Percentiles rank a stretch among this genome's conserved stretches.
phyloP scores from a whole-genome alignment of 331 rosid genomes.

The Dryas integrifolia region DNA sequence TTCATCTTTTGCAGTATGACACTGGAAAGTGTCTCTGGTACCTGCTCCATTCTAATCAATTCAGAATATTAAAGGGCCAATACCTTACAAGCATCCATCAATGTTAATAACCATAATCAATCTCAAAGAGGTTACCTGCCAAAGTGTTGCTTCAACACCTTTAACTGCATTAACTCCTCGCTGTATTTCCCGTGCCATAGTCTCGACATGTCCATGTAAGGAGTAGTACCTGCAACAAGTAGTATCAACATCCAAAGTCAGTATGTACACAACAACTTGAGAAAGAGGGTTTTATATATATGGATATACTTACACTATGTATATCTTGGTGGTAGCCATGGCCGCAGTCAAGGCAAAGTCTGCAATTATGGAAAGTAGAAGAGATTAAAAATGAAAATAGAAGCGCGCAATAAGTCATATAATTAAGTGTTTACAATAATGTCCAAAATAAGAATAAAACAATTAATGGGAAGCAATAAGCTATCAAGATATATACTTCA shows the following conservation, averaged over 20 bases:
- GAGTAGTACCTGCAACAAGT: conserved; percentile 65
- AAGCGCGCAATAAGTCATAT: too few species aligned
- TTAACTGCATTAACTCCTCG: conserved; percentile 76
- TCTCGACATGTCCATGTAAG: conserved; percentile 80
- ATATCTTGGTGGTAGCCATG: conserved; percentile 74
- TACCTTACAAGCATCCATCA: background rate
- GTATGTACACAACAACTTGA: background rate
- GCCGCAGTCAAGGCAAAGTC: background rate
- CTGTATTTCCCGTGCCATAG: conserved; percentile 79
- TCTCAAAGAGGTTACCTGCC: conserved; percentile 54
- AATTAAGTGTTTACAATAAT: too few species aligned
- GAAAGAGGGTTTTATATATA: background rate
- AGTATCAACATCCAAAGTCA: background rate
- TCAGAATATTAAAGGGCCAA: conserved; percentile 13
- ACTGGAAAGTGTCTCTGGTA: conserved; percentile 79
- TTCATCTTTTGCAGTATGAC: conserved; percentile 66
- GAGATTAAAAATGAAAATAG: background rate
- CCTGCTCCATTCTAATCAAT: conserved; percentile 48
- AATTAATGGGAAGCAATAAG: too few species aligned
- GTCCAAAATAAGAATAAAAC: too few species aligned
- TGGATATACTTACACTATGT: conserved; percentile 60
- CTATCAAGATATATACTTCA: too few species aligned
- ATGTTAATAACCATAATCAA: background rate
- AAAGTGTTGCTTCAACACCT: conserved; percentile 87
- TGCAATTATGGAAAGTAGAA: background rate